Percentiles rank a stretch among this genome's conserved stretches.
Conservation (phyloP, 2,329 filamentous ascomycete genomes). For the Didymella segeticola region DNA sequence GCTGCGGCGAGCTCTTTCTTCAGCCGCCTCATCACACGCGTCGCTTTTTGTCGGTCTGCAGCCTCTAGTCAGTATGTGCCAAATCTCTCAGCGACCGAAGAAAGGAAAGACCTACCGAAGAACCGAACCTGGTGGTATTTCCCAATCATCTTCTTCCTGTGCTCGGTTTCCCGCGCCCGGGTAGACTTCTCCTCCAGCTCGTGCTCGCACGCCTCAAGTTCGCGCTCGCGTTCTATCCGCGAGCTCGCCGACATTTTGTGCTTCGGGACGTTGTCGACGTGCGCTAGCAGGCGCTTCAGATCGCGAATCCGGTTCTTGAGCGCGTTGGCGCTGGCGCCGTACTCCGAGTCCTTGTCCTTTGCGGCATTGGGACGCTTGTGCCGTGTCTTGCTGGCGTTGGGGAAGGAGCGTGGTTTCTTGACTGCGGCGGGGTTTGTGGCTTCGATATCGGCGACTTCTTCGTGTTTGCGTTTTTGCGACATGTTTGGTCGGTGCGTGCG, state of each 20-base stretch:
- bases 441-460: constrained; percentile 26
- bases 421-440: constrained; percentile 16
- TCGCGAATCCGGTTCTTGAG: constrained; percentile 76
- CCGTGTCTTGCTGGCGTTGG: constrained; percentile 23
- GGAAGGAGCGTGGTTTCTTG: constrained; percentile 38
- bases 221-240: constrained; percentile 73
- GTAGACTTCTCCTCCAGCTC: constrained; percentile 59
- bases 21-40: constrained; percentile 69
- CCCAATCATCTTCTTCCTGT: constrained; percentile 72
- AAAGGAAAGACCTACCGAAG: constrained; percentile 73
- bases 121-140: constrained; percentile 87
- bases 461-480: constrained; percentile 47
- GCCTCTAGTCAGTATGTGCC: constrained; percentile 20
- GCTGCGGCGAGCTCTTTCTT: constrained; percentile 62
- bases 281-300: constrained; percentile 70
- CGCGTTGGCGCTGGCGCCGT: constrained; percentile 57
- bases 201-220: constrained; percentile 70
- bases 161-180: constrained; percentile 63
- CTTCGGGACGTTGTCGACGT: constrained; percentile 57
- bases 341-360: constrained; percentile 32
- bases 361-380: constrained; percentile 31
- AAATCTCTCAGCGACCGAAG: too few relatives aligned
- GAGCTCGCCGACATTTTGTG: constrained; percentile 69
- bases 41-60: constrained; percentile 75
- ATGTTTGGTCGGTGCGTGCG: constrained; percentile 22